These are phyloP conservation scores for Dipteronia sinensis DNA, from an alignment of 345 rosid species.

Conservation along the genomic window DNA sequence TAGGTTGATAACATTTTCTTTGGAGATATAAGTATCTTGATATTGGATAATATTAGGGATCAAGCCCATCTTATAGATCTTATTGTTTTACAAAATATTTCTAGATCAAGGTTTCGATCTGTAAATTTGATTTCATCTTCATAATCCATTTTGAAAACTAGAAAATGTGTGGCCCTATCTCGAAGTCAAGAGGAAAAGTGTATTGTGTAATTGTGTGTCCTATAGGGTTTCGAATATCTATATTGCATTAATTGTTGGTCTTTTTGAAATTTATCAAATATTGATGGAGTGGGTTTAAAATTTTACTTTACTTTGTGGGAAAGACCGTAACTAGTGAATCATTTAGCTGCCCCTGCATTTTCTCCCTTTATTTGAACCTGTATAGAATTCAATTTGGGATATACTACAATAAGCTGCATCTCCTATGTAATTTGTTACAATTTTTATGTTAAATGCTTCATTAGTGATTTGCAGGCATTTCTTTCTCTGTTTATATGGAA, in stretches of 20 bases:
- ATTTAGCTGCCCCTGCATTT: neutral
- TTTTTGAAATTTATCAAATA: neutral
- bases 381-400: constrained; percentile 7
- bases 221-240: neutral
- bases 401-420: neutral
- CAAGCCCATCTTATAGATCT: neutral
- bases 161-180: neutral
- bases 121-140: neutral
- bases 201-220: neutral
- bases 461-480: constrained; percentile 70
- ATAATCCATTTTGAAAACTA: neutral
- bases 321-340: constrained; percentile 5
- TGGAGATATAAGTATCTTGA: neutral
- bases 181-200: too few species aligned
- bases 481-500: constrained; percentile 71
- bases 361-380: neutral
- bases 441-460: constrained; percentile 28
- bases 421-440: constrained; percentile 3
- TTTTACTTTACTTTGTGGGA: neutral
- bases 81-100: neutral
- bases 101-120: neutral
- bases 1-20: neutral
- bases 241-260: neutral
- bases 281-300: neutral
- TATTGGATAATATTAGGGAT: neutral